These are phyloP conservation scores for Penicillium pancosmium DNA, from an alignment of 495 filamentous ascomycete species.

Conservation along the genomic window DNA sequence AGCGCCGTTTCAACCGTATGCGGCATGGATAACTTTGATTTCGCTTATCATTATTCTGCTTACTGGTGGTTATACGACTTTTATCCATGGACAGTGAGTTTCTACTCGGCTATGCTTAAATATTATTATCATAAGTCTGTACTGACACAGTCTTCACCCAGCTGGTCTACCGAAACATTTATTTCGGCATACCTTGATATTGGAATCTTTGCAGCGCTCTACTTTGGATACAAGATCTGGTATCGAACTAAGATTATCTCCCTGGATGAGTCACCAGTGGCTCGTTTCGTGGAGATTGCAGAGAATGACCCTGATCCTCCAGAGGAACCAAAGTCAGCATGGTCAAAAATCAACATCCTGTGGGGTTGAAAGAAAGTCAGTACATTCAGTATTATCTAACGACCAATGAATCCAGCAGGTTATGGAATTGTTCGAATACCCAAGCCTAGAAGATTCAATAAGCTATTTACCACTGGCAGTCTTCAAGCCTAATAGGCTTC, in stretches of 20 bases:
- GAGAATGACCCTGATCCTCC: constrained; percentile 25
- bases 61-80: constrained; percentile 60
- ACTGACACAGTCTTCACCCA: not conserved
- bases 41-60: constrained; percentile 48
- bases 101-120: not conserved
- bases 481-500: no score
- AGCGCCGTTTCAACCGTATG: constrained; percentile 50
- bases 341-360: constrained; percentile 18
- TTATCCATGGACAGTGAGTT: constrained; percentile 35
- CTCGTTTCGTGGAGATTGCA: constrained; percentile 46
- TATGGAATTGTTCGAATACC: no score
- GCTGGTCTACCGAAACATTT: constrained; percentile 28
- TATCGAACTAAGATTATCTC: constrained; percentile 53
- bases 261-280: constrained; percentile 51
- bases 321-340: constrained; percentile 14
- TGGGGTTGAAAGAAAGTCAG: constrained; percentile 10
- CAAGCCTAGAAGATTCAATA: no score
- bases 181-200: constrained; percentile 43
- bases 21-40: constrained; percentile 47
- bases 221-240: constrained; percentile 53
- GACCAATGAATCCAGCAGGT: no score
- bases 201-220: constrained; percentile 50
- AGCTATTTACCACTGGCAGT: no score
- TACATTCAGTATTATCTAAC: not conserved
- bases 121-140: not conserved